phyloP scores from a whole-genome alignment of 306 rosid species.

The Trichosanthes cucumerina region DNA sequence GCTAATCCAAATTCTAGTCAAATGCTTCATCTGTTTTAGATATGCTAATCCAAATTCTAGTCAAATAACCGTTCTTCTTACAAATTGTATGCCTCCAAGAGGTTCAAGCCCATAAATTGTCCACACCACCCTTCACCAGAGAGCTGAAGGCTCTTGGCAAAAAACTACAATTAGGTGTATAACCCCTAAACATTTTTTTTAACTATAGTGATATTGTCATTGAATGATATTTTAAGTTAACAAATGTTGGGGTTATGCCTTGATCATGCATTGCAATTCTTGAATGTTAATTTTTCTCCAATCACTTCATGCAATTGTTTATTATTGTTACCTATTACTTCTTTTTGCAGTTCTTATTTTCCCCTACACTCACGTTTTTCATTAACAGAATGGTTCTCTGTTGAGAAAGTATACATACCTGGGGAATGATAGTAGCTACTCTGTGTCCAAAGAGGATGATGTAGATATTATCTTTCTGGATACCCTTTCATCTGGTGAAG shows the following conservation, averaged over 20 bases:
- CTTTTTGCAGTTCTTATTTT: background rate
- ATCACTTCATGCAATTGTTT: background rate
- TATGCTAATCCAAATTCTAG: too few relatives aligned
- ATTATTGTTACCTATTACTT: background rate
- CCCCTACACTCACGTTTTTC: background rate
- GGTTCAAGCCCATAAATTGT: too few relatives aligned
- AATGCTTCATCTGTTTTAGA: too few relatives aligned
- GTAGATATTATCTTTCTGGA: conserved; percentile 53
- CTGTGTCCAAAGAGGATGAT: conserved; percentile 68
- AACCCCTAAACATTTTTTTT: background rate
- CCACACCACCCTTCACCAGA: too few relatives aligned
- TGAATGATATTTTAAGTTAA: background rate
- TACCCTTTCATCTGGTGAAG: conserved; percentile 32
- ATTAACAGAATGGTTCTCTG: conserved; percentile 68
- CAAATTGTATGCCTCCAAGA: too few relatives aligned
- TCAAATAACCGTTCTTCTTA: too few relatives aligned
- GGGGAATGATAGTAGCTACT: conserved; percentile 88
- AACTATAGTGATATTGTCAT: background rate
- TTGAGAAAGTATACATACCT: conserved; percentile 68
- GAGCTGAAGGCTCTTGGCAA: too few relatives aligned
- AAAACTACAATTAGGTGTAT: background rate
- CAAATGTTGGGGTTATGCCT: background rate
- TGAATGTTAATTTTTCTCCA: background rate
- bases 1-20: too few relatives aligned
- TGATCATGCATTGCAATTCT: background rate